These are phyloP conservation scores for Kregervanrija delftensis DNA, from an alignment of 805 yeast species.

Conservation along the genomic window DNA sequence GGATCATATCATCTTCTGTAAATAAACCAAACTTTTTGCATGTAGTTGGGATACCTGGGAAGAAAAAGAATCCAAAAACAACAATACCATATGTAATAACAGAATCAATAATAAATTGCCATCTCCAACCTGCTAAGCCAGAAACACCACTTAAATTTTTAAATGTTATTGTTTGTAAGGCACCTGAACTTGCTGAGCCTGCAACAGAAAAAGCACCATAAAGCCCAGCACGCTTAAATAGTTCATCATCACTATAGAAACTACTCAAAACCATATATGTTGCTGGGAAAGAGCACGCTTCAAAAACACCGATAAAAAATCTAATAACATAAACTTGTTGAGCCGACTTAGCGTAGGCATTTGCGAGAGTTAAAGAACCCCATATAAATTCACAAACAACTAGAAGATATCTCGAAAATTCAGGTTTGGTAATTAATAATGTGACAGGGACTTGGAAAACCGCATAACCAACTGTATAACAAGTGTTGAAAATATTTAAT, in stretches of 20 bases:
- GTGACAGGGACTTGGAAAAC: constrained; percentile 60
- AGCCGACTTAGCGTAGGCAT: constrained; percentile 33
- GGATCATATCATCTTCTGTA: constrained; percentile 33
- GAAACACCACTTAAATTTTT: constrained; percentile 38
- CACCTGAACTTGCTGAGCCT: constrained; percentile 54
- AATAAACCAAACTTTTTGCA: constrained; percentile 31
- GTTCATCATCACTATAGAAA: constrained; percentile 11
- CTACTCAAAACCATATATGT: constrained; percentile 35
- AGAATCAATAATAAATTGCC: constrained; percentile 67
- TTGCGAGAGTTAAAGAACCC: constrained; percentile 28
- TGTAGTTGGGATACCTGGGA: constrained; percentile 44
- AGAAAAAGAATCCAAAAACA: constrained; percentile 47
- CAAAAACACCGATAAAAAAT: constrained; percentile 56
- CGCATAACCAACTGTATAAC: constrained; percentile 41
- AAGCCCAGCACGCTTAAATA: constrained; percentile 14
- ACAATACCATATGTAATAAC: constrained; percentile 53
- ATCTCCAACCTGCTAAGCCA: constrained; percentile 63
- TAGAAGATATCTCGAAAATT: constrained; percentile 41
- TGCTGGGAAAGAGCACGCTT: constrained; percentile 57
- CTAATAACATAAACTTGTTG: constrained; percentile 49
- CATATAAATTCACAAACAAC: constrained; percentile 47
- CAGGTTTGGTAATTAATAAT: constrained; percentile 38
- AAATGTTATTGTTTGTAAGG: constrained; percentile 51
- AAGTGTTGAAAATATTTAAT: constrained; percentile 20
- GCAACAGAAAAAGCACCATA: constrained; percentile 17